Conservation (phyloP, 768 basidiomycete genomes). For the Pleurotus tuber-regium region DNA sequence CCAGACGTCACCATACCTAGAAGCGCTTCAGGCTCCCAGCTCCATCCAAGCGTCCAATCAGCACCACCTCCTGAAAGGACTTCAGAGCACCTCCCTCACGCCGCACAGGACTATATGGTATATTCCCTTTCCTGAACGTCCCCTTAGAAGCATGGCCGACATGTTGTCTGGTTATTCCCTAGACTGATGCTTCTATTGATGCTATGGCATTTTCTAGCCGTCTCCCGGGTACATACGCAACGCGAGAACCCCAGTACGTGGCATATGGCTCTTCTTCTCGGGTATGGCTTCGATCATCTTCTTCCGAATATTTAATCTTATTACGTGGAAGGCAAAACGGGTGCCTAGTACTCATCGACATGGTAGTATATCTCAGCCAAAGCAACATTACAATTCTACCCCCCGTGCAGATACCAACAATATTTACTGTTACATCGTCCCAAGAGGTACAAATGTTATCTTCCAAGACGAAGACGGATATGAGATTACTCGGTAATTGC, state of each 20-base stretch:
- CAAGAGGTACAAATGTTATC: conserved; percentile 60
- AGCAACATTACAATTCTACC: neutral
- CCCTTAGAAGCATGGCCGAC: neutral
- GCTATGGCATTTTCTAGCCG: conserved; percentile 2
- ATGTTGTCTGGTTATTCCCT: neutral
- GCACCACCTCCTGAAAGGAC: neutral
- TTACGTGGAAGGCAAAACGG: no score
- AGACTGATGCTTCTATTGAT: conserved; percentile 1
- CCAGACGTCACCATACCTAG: neutral
- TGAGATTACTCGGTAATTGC: conserved; percentile 55
- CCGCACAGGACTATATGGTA: no score
- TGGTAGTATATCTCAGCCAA: neutral
- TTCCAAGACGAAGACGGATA: conserved; percentile 66
- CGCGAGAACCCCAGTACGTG: neutral
- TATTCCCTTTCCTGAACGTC: no score
- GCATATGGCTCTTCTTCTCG: neutral
- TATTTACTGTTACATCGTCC: conserved; percentile 57
- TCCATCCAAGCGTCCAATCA: neutral
- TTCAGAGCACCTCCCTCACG: no score
- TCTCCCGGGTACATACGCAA: neutral
- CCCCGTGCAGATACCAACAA: conserved; percentile 4
- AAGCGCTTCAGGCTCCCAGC: neutral
- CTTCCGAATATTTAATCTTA: no score
- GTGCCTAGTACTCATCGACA: neutral
- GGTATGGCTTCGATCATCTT: neutral